Evolutionary conservation across 1,284 basidiomycete species (phyloP).

Genomic region (Microbotryomycetes sp.): DNA sequence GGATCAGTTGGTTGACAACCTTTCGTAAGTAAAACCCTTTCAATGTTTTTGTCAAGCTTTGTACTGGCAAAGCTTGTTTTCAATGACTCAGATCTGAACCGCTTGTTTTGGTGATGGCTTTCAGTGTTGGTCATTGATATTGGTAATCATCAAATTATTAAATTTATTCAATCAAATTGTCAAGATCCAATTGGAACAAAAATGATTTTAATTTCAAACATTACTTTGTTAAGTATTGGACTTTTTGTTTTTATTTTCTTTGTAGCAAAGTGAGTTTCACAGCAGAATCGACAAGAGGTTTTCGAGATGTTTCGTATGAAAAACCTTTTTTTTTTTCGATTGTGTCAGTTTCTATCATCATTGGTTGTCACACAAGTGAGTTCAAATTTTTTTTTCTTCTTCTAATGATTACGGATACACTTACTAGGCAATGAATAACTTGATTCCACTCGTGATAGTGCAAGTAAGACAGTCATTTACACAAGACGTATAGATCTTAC

Average conservation of each 20-base stretch:
- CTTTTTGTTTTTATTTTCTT: neutral
- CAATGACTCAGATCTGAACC: no score
- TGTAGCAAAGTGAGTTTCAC: neutral
- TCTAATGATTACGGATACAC: no score
- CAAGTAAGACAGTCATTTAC: neutral
- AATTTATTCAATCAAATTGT: conserved; percentile 13
- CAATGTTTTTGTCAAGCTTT: no score
- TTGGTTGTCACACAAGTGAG: neutral
- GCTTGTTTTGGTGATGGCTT: no score
- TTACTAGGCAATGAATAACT: neutral
- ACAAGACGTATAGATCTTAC: no score
- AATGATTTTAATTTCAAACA: neutral
- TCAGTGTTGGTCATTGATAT: neutral
- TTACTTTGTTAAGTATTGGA: neutral
- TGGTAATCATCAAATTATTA: neutral
- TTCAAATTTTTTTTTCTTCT: neutral
- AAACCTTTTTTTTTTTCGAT: neutral
- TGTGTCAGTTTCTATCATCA: conserved; percentile 8
- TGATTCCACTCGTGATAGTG: neutral
- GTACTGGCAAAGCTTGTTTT: no score
- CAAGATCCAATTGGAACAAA: conserved; percentile 5
- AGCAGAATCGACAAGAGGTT: neutral
- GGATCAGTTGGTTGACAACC: conserved; percentile 1
- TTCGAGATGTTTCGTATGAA: no score
- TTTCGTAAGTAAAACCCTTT: conserved; percentile 14